These are phyloP conservation scores for Triticum timopheevii DNA, from an alignment of 176 grass and related monocot species.

Conservation along the genomic window DNA sequence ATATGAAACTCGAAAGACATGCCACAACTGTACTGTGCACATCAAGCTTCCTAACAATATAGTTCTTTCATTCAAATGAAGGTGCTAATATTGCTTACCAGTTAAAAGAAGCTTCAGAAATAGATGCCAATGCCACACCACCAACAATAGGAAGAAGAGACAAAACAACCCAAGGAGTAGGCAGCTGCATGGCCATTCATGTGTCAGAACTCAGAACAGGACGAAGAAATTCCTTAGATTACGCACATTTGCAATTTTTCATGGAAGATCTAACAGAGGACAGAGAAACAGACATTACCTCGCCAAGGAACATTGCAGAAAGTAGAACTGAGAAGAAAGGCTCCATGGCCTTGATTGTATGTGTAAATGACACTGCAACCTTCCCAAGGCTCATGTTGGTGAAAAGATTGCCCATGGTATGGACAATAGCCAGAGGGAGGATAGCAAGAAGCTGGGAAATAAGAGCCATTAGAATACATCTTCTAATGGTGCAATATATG, in stretches of 20 bases:
- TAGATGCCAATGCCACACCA: slow-evolving; percentile 88
- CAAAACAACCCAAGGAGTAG: slow-evolving; percentile 76
- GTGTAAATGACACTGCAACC: slow-evolving; percentile 83
- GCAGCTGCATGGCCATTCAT: slow-evolving; percentile 52
- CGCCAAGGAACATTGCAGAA: slow-evolving; percentile 70
- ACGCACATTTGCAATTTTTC: neutral
- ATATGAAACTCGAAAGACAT: slow-evolving; percentile 20
- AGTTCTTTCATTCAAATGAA: neutral
- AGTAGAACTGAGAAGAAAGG: slow-evolving; percentile 84
- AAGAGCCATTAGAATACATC: slow-evolving; percentile 13
- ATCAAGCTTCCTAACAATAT: neutral
- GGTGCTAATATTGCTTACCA: slow-evolving; percentile 45
- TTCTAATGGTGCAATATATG: slow-evolving; percentile 6
- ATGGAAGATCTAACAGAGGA: neutral
- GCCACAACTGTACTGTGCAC: slow-evolving; percentile 10
- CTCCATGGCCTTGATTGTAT: slow-evolving; percentile 82
- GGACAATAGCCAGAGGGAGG: slow-evolving; percentile 72
- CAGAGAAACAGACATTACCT: slow-evolving; percentile 42
- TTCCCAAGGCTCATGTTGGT: slow-evolving; percentile 87
- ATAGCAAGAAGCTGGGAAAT: slow-evolving; percentile 64
- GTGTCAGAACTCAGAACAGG: neutral
- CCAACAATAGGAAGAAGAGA: slow-evolving; percentile 93
- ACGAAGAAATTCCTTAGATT: neutral
- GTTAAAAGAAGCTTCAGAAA: slow-evolving; percentile 96
- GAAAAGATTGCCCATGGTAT: slow-evolving; percentile 87